Percentiles rank a stretch among this genome's conserved stretches.
These are phyloP conservation scores for Wickerhamiella parazyma DNA, from an alignment of 805 yeast species.

Conservation along the genomic window DNA sequence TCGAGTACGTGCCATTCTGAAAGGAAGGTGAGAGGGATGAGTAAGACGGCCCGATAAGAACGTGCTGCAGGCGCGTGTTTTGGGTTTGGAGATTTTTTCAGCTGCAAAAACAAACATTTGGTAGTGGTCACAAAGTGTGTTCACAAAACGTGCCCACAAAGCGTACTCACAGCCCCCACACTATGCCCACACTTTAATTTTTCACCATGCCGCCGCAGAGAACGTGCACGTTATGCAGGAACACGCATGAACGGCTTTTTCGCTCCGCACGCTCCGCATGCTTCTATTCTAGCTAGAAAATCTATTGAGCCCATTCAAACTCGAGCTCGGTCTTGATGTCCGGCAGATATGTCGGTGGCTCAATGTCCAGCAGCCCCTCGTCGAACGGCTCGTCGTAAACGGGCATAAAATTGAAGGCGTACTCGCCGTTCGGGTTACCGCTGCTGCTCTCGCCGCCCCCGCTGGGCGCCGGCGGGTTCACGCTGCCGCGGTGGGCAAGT, in stretches of 20 bases:
- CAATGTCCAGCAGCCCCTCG: constrained; percentile 6
- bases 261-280: too few species aligned
- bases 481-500: background rate
- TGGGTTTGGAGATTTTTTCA: too few species aligned
- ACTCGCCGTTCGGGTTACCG: background rate
- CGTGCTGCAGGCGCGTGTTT: background rate
- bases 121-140: too few species aligned
- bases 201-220: too few species aligned
- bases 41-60: background rate
- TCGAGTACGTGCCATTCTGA: background rate
- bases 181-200: too few species aligned
- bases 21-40: background rate
- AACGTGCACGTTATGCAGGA: too few species aligned
- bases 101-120: too few species aligned
- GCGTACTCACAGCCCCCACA: too few species aligned
- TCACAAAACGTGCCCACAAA: too few species aligned
- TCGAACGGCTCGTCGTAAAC: constrained; percentile 6
- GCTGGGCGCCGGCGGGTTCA: background rate
- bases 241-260: too few species aligned
- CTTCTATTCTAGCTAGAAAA: too few species aligned
- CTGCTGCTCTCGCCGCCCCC: background rate
- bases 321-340: constrained; percentile 1
- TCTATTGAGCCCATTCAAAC: constrained; percentile 5
- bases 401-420: background rate
- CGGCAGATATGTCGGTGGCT: constrained; percentile 6